phyloP scores from a whole-genome alignment of 179 eudicot genomes.

The Silene vulgaris region DNA sequence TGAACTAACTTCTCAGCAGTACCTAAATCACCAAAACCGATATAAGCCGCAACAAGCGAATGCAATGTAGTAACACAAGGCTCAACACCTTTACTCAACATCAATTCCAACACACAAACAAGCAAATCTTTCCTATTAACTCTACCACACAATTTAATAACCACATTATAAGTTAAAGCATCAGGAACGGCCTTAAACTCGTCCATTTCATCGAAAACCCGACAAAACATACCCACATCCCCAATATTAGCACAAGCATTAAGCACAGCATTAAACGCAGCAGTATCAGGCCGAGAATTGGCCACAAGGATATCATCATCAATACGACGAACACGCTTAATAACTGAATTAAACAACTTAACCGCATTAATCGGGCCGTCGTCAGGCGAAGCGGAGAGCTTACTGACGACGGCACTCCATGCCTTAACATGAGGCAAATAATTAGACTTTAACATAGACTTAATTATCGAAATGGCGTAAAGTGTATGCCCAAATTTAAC shows the following conservation, averaged over 20 bases:
- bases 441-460: slow-evolving; percentile 76
- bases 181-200: slow-evolving; percentile 62
- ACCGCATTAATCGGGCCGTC: slow-evolving; percentile 71
- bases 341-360: slow-evolving; percentile 41
- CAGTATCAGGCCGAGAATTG: slow-evolving; percentile 73
- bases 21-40: slow-evolving; percentile 81
- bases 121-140: slow-evolving; percentile 73
- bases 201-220: slow-evolving; percentile 76
- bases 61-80: slow-evolving; percentile 80
- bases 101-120: slow-evolving; percentile 61
- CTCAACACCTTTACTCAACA: slow-evolving; percentile 48
- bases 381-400: slow-evolving; percentile 55
- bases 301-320: slow-evolving; percentile 32
- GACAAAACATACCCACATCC: slow-evolving; percentile 45
- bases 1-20: slow-evolving; percentile 73
- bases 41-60: slow-evolving; percentile 86
- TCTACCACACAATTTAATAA: slow-evolving; percentile 77
- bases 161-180: slow-evolving; percentile 78
- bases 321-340: slow-evolving; percentile 42
- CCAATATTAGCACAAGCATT: slow-evolving; percentile 91
- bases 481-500: slow-evolving; percentile 66
- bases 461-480: slow-evolving; percentile 62
- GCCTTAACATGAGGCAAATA: slow-evolving; percentile 95
- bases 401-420: slow-evolving; percentile 85
- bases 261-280: slow-evolving; percentile 72